Base-by-base conservation (phyloP, 2,329 filamentous ascomycete genomes). In the Tolypocladium tropicale region DNA sequence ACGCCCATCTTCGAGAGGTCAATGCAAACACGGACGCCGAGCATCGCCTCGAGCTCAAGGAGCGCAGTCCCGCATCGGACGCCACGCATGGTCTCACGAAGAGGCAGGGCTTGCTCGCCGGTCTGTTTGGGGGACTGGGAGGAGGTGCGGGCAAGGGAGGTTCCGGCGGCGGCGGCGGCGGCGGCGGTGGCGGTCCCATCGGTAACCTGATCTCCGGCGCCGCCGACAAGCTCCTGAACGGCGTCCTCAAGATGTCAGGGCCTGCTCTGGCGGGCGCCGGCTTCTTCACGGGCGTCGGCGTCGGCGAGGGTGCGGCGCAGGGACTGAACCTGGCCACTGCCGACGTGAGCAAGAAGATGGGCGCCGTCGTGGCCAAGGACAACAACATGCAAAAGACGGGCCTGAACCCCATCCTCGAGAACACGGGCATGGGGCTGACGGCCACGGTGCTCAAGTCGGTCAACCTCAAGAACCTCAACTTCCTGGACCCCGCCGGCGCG, bases 371-470 rank as follows among this genome's bases (percentile, higher is more conserved):
- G 3, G 63, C 63, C 1, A 54, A 62, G 18, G 62, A 65, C 23
- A 70, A 68, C 58, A 60, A 61, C n/a, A 63, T 67, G 62, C 52
- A 63, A 11, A 62, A 60, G 12, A 64, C 62, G 10, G 66, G 67
- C 18, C 58, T 71, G 23, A 68, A 69, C 55, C 63, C 65, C 0
- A 57, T 62, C 3, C 59, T 71, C 50, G 63, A 68, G 53, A 68
- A 65, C 52, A 59, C 66, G 7, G 65, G 64, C 39, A 63, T 65
- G 52, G 68, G 68, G 2, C 57, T 67, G 2, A 59, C 64, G 1
- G 61, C 66, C 0, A 64, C 67, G 4, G 59, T 68, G 0, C 55
- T 70, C 5, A 62, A 64, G 16, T 53, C 67, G 3, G 49, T 67
- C 32, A 53, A 54, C n/a, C 59, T 57, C 50, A 23, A 60, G 12